A percentile compares a stretch with the other conserved stretches of the same genome.
phyloP scores from a whole-genome alignment of 257 asterid species.

The Solanum neorickii region DNA sequence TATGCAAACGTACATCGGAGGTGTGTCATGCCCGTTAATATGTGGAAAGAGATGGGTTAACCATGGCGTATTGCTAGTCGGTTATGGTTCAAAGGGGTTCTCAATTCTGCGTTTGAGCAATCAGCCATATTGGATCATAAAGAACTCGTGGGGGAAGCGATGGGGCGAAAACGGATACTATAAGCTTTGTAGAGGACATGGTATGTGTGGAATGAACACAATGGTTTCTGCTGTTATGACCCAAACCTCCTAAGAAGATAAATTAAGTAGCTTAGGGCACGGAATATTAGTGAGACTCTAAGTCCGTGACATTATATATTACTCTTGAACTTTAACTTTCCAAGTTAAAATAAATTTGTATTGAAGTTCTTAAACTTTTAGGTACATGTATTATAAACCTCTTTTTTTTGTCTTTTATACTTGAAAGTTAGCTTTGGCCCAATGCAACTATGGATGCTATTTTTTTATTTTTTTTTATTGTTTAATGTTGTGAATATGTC shows the following conservation, averaged over 20 bases:
- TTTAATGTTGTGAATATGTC: not conserved
- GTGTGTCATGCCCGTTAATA: conserved; percentile 76
- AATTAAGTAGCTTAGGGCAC: not conserved
- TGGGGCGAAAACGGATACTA: conserved; percentile 86
- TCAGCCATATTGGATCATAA: conserved; percentile 76
- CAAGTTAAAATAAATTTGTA: not conserved
- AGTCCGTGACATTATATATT: not conserved
- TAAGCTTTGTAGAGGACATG: conserved; percentile 51
- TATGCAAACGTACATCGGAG: conserved; percentile 85
- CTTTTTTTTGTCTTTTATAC: not conserved
- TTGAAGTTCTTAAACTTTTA: not conserved
- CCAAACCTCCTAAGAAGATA: conserved; percentile 11
- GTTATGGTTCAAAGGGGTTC: conserved; percentile 65
- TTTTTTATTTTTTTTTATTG: not conserved
- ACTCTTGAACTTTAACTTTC: not conserved
- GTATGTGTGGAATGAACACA: conserved; percentile 71
- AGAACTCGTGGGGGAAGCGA: conserved; percentile 77
- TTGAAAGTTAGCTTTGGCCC: not conserved
- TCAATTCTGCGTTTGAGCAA: conserved; percentile 54
- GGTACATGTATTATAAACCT: not conserved
- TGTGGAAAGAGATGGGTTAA: conserved; percentile 47
- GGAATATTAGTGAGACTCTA: too few relatives aligned
- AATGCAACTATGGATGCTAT: not conserved
- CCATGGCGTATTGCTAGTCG: conserved; percentile 75
- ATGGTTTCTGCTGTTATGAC: conserved; percentile 77